Percentiles rank a stretch among this genome's conserved stretches.
These are phyloP conservation scores for Stachybotrys elegans DNA, from an alignment of 2,329 filamentous ascomycete genomes.

Conservation along the genomic window DNA sequence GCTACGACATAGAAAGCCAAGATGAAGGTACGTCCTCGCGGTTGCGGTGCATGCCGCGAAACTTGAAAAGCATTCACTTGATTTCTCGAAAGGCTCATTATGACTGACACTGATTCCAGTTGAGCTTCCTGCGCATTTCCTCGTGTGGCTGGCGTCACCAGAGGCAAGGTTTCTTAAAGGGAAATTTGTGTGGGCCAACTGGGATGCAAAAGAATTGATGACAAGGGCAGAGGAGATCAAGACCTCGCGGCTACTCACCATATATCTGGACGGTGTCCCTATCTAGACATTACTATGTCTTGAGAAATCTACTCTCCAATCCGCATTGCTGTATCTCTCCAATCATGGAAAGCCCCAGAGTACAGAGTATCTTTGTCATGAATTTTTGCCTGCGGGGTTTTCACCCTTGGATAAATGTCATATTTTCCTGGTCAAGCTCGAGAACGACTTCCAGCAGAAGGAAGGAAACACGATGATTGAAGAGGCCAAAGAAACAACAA, in stretches of 20 bases:
- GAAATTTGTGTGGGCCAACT: conserved; percentile 26
- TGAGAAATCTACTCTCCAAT: too few relatives aligned
- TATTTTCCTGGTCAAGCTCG: too few relatives aligned
- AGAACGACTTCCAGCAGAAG: too few relatives aligned
- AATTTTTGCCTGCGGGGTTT: too few relatives aligned
- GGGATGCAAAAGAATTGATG: conserved; percentile 30
- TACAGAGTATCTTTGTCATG: too few relatives aligned
- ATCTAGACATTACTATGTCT: not conserved
- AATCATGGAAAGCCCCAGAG: too few relatives aligned
- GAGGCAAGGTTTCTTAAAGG: conserved; percentile 26
- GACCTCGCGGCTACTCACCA: not conserved
- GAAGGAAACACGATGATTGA: too few relatives aligned
- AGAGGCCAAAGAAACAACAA: too few relatives aligned
- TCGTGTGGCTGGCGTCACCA: conserved; percentile 13
- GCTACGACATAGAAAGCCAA: not conserved
- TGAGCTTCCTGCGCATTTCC: conserved; percentile 13
- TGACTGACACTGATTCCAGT: conserved; percentile 5
- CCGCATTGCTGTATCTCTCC: too few relatives aligned
- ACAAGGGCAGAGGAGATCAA: conserved; percentile 27
- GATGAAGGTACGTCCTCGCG: not conserved
- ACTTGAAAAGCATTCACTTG: not conserved
- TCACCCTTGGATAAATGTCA: too few relatives aligned
- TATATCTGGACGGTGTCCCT: not conserved
- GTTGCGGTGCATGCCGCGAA: too few relatives aligned
- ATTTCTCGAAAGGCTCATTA: not conserved